phyloP scores from a whole-genome alignment of 73 alveolate species.

The Tetrahymena borealis region DNA sequence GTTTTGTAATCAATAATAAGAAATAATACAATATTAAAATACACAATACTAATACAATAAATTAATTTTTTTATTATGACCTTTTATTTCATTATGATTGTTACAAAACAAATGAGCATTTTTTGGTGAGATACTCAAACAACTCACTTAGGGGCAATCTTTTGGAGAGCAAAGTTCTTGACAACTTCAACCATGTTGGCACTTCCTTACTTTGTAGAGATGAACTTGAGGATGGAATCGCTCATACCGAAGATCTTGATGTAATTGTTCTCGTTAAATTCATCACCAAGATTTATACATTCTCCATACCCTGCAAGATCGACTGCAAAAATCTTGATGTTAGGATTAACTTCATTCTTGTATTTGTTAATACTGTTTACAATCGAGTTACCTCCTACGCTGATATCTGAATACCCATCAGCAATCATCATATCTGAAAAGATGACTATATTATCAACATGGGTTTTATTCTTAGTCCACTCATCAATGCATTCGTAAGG shows the following conservation, averaged over 20 bases:
- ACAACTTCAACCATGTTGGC: background rate
- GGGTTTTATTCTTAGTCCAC: background rate
- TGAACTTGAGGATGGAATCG: background rate
- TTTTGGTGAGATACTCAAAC: too few relatives aligned
- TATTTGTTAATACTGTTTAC: background rate
- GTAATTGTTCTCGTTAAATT: background rate
- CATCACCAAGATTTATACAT: background rate
- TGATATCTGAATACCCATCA: background rate
- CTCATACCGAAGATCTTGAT: background rate
- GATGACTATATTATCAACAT: background rate
- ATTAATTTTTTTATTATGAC: too few relatives aligned
- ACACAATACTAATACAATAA: too few relatives aligned
- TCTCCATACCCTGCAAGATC: background rate
- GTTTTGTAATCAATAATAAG: too few relatives aligned
- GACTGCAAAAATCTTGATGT: background rate
- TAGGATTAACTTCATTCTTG: background rate
- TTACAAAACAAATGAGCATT: too few relatives aligned
- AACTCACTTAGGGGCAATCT: background rate
- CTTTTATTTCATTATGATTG: too few relatives aligned
- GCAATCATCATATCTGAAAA: background rate
- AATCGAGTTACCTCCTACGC: background rate
- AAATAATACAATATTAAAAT: too few relatives aligned
- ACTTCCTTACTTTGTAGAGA: background rate
- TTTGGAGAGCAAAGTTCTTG: background rate
- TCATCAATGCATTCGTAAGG: background rate